phyloP scores from a whole-genome alignment of 2,329 filamentous ascomycete species.

The Byssochlamys sp. region DNA sequence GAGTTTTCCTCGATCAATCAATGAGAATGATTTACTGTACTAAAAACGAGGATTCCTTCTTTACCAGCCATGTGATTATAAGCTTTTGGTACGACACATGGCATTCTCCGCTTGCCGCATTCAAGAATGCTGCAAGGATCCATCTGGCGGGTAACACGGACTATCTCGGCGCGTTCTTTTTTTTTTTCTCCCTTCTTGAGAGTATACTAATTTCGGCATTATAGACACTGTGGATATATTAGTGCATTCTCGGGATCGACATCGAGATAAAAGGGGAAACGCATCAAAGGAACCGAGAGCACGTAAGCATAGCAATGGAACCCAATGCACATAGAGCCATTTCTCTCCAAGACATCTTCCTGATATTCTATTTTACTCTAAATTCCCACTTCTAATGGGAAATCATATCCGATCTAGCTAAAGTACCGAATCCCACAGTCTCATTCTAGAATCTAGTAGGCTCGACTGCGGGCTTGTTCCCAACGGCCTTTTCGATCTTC shows the following conservation, averaged over 20 bases:
- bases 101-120: not conserved
- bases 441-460: not conserved
- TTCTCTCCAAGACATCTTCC: not conserved
- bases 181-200: not conserved
- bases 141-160: not conserved
- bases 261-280: not conserved
- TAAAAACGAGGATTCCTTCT: not conserved
- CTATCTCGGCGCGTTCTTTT: not conserved
- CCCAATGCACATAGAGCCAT: not conserved
- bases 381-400: not conserved
- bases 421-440: not conserved
- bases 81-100: not conserved
- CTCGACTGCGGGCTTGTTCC: not conserved
- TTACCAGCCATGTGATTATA: not conserved
- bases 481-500: conserved; percentile 1
- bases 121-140: not conserved
- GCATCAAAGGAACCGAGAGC: not conserved
- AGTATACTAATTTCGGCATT: too few species aligned
- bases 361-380: not conserved
- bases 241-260: not conserved
- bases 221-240: not conserved
- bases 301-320: not conserved
- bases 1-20: not conserved
- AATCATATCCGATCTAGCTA: not conserved
- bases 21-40: not conserved